phyloP scores from a whole-genome alignment of 202 grass and related monocot genomes.

The Carex sylvatica region DNA sequence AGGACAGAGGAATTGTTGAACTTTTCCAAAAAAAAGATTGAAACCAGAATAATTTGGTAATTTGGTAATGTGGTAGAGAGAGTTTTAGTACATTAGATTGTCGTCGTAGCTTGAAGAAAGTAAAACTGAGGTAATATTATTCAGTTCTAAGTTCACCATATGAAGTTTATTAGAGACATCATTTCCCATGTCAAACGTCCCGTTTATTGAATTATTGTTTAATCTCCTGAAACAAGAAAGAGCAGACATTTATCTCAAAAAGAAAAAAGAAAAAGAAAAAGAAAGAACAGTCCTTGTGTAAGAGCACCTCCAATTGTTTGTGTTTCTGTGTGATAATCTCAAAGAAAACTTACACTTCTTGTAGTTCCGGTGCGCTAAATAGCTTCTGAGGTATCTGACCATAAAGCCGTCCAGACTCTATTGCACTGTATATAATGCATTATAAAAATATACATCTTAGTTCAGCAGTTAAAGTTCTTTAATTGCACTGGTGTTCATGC shows the following conservation, averaged over 20 bases:
- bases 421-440: conserved; percentile 32
- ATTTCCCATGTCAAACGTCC: conserved; percentile 63
- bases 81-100: conserved; percentile 36
- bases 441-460: conserved; percentile 15
- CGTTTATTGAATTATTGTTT: conserved; percentile 60
- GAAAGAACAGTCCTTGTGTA: not conserved
- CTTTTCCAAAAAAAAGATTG: not conserved
- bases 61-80: no score
- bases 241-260: not conserved
- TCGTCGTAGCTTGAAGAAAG: conserved; percentile 29
- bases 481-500: not conserved
- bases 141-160: conserved; percentile 43
- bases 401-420: conserved; percentile 57
- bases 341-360: conserved; percentile 59
- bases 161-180: conserved; percentile 15
- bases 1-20: not conserved
- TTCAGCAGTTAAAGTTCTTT: not conserved
- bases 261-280: no score
- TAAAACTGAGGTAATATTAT: conserved; percentile 41
- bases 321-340: not conserved
- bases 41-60: not conserved
- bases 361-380: conserved; percentile 35
- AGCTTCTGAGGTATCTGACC: conserved; percentile 60
- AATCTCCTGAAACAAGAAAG: conserved; percentile 44
- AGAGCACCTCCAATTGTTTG: not conserved